Evolutionary conservation across 2,329 filamentous ascomycete genomes (phyloP).

Genomic region (Penicillium freii): DNA sequence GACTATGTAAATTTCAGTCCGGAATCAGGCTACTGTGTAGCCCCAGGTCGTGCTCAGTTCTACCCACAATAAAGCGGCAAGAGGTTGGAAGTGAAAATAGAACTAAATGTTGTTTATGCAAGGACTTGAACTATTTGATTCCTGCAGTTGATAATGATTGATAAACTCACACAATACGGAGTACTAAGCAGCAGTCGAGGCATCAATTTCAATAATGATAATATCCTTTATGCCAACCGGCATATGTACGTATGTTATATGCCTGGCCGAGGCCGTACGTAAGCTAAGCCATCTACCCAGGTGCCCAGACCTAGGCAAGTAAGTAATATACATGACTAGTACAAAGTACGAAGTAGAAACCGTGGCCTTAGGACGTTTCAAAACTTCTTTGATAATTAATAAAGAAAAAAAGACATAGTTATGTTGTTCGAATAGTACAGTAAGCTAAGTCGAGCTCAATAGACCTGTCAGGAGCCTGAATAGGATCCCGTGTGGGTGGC

Average conservation of each 20-base stretch:
- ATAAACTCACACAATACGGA: background rate
- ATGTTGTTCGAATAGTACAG: too few relatives aligned
- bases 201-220: background rate
- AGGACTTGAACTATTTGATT: slow-evolving; percentile 3
- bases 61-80: background rate
- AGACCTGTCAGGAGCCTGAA: background rate
- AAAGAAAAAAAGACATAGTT: background rate
- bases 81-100: background rate
- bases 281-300: background rate
- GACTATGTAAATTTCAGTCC: background rate
- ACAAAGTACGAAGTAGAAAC: background rate
- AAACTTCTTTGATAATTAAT: background rate
- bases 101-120: background rate
- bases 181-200: background rate
- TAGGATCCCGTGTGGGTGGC: slow-evolving; percentile 9
- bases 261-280: background rate
- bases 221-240: background rate
- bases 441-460: background rate
- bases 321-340: background rate
- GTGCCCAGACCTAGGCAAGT: background rate
- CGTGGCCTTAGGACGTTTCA: background rate
- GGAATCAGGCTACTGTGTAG: too few relatives aligned
- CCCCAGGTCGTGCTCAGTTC: background rate
- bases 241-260: background rate
- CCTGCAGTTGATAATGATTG: background rate